These are phyloP conservation scores for Harringtonia aguacate DNA, from an alignment of 2,329 filamentous ascomycete species.

Conservation along the genomic window DNA sequence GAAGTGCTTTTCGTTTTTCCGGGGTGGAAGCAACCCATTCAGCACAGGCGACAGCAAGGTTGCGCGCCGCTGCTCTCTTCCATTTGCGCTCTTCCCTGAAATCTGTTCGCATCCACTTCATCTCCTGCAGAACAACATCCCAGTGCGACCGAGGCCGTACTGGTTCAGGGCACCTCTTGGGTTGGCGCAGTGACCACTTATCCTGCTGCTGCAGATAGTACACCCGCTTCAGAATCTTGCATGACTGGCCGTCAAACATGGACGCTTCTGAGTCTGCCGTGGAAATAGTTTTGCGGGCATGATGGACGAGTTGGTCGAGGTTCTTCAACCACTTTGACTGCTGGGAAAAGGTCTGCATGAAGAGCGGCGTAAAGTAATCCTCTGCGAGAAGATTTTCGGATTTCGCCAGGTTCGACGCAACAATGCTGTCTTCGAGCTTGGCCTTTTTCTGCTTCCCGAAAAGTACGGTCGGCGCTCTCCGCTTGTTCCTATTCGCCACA, in stretches of 20 bases:
- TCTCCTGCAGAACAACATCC: slow-evolving; percentile 80
- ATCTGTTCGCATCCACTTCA: slow-evolving; percentile 97
- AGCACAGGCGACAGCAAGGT: slow-evolving; percentile 71
- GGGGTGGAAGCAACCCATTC: slow-evolving; percentile 62
- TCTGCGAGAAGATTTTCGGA: slow-evolving; percentile 37
- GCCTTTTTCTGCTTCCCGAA: slow-evolving; percentile 35
- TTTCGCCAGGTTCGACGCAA: slow-evolving; percentile 41
- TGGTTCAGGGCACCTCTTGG: slow-evolving; percentile 76
- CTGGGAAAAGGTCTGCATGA: slow-evolving; percentile 46
- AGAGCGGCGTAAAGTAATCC: slow-evolving; percentile 55
- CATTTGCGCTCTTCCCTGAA: slow-evolving; percentile 90
- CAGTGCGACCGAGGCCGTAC: slow-evolving; percentile 66
- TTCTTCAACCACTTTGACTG: slow-evolving; percentile 50
- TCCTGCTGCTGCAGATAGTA: slow-evolving; percentile 86
- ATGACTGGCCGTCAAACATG: slow-evolving; percentile 78
- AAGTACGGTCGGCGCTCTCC: slow-evolving; percentile 11
- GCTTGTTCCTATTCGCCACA: slow-evolving; percentile 4
- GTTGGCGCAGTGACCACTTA: slow-evolving; percentile 85
- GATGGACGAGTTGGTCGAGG: slow-evolving; percentile 62
- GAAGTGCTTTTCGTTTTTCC: slow-evolving; percentile 55
- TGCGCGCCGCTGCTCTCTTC: slow-evolving; percentile 74
- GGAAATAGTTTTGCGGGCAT: slow-evolving; percentile 81
- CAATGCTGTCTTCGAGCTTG: neutral
- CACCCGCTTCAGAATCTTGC: slow-evolving; percentile 73
- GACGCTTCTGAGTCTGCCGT: slow-evolving; percentile 77